A percentile compares a stretch with the other conserved stretches of the same genome.
phyloP scores from a whole-genome alignment of 805 yeast genomes.

The Starmerella apicola region DNA sequence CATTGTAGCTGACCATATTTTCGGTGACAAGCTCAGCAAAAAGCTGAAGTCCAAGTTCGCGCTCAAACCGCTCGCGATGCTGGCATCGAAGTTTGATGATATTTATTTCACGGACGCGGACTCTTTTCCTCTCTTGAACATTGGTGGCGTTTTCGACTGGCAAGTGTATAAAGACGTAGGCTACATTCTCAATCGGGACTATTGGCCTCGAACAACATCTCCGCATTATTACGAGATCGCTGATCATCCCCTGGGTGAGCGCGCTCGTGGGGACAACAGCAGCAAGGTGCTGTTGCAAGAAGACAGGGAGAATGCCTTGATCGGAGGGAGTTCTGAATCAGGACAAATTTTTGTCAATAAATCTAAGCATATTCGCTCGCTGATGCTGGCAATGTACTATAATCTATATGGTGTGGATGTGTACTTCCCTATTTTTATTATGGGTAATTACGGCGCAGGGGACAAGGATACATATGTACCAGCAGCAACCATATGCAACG shows the following conservation, averaged over 20 bases:
- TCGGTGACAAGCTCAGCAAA: conserved; percentile 42
- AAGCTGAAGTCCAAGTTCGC: conserved; percentile 48
- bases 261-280: conserved; percentile 23
- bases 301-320: conserved; percentile 53
- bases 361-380: conserved; percentile 41
- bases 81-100: conserved; percentile 60
- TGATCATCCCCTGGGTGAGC: conserved; percentile 36
- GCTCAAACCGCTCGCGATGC: conserved; percentile 51
- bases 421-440: conserved; percentile 45
- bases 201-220: conserved; percentile 70
- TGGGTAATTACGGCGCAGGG: conserved; percentile 59
- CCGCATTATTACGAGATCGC: conserved; percentile 61
- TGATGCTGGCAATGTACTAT: conserved; percentile 49
- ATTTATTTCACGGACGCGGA: conserved; percentile 63
- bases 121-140: conserved; percentile 53
- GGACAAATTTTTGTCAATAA: conserved; percentile 55
- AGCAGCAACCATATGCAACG: conserved; percentile 48
- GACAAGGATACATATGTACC: conserved; percentile 67
- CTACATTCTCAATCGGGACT: conserved; percentile 67
- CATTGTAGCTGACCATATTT: conserved; percentile 45
- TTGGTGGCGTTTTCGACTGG: conserved; percentile 44
- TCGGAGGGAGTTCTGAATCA: conserved; percentile 53
- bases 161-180: conserved; percentile 45
- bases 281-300: conserved; percentile 34
- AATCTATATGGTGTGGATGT: conserved; percentile 48